Base-by-base conservation (phyloP, 805 yeast genomes). In the Cyberlindnera japonica region DNA sequence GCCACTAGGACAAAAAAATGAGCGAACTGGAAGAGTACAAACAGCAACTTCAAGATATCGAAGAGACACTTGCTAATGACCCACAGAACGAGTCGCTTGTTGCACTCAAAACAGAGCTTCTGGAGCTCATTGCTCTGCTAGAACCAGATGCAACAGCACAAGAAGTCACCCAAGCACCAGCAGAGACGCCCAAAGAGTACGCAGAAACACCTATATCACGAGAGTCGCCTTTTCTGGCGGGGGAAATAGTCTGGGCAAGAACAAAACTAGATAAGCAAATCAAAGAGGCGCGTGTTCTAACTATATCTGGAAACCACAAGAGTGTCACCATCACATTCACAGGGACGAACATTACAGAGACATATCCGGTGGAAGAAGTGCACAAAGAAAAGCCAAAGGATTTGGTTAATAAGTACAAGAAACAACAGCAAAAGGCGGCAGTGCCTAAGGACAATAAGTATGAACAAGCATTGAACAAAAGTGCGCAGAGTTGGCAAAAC, bases 401-500 rank as follows among this genome's bases (percentile, higher is more conserved):
- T 17, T n/a, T 33, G 15, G 45, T 37, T n/a, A 40, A 40, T 4
- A 43, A 43, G 29, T 35, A 37, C 31, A 30, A 45, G 28, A 38
- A 35, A n/a, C 42, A 46, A 22, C 43, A 43, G 17, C 40, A 38
- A 29, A 35, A 32, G 20, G 31, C 37, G 3, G 22, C 37, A 1
- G 33, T 26, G 12, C 35, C 38, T 5, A 39, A 43, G 26, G 38
- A 35, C 12, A 40, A 38, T 15, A 35, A 37, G 22, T 41, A 48
- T 15, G 51, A 43, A n/a, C 23, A 41, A 22, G 35, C 15, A 6
- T 20, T 51, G 10, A 36, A 43, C 30, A 45, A 43, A 20, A 40
- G 43, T 40, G 54, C 44, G 6, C 37, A 45, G 24, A 48, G 40
- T 31, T 51, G 56, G 56, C 41, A 48, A 30, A 44, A 22, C 16